phyloP scores from a whole-genome alignment of 2,329 filamentous ascomycete species.

The Bimuria novae-zelandiae region DNA sequence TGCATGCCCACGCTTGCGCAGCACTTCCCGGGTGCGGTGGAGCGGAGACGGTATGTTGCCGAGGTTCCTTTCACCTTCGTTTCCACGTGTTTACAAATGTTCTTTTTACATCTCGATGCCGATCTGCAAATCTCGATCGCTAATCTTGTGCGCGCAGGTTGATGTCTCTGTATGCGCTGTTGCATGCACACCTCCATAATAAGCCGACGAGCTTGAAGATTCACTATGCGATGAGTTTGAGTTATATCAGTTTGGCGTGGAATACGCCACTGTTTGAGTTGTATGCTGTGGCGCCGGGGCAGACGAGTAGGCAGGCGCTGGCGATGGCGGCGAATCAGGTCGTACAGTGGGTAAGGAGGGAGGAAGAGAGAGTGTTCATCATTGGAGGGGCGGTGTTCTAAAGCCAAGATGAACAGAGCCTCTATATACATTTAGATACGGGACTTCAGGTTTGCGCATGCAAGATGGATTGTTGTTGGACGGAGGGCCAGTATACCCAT shows the following conservation, averaged over 20 bases:
- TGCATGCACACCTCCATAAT: constrained; percentile 84
- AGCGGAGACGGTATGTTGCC: constrained; percentile 65
- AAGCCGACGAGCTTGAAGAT: constrained; percentile 86
- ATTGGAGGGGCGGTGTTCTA: constrained; percentile 87
- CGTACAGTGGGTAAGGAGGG: constrained; percentile 86
- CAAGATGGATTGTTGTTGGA: too few relatives aligned
- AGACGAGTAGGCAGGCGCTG: constrained; percentile 64
- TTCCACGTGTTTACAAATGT: too few relatives aligned
- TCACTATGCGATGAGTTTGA: constrained; percentile 76
- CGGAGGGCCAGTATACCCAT: too few relatives aligned
- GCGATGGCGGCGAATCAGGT: constrained; percentile 87
- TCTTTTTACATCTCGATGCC: too few relatives aligned
- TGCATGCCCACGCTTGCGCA: constrained; percentile 82
- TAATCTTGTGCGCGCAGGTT: constrained; percentile 54
- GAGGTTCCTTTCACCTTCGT: too few relatives aligned
- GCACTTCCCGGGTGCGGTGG: constrained; percentile 64
- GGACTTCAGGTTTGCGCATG: too few relatives aligned
- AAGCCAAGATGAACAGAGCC: not conserved
- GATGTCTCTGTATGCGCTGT: constrained; percentile 80
- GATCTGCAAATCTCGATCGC: not conserved
- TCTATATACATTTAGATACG: too few relatives aligned
- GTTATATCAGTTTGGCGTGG: constrained; percentile 80
- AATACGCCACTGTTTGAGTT: constrained; percentile 89
- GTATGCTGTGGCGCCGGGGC: constrained; percentile 89
- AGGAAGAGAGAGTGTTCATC: constrained; percentile 94